Percentiles rank a stretch among this genome's conserved stretches.
Evolutionary conservation across 1,284 basidiomycete species (phyloP).

Genomic region (Ceratobasidium sp.): DNA sequence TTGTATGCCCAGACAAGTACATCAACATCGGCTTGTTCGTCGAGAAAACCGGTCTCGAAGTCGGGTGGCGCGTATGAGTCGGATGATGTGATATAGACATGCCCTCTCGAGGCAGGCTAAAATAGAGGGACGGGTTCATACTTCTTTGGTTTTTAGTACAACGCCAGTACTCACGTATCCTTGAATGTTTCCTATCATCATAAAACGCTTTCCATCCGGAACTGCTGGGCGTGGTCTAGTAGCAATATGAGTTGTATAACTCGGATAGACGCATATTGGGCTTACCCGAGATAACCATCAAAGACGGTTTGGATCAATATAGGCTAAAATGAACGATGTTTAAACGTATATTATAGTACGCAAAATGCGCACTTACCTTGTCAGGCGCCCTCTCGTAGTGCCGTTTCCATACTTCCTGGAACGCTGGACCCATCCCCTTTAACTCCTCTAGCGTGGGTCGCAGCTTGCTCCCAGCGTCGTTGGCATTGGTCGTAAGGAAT

Average conservation of each 20-base stretch:
- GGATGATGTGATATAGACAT: slow-evolving; percentile 52
- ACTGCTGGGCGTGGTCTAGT: slow-evolving; percentile 54
- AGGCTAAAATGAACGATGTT: neutral
- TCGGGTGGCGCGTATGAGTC: slow-evolving; percentile 52
- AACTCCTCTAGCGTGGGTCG: slow-evolving; percentile 63
- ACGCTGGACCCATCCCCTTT: slow-evolving; percentile 61
- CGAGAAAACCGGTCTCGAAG: slow-evolving; percentile 52
- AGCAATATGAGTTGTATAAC: slow-evolving; percentile 51
- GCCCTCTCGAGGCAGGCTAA: slow-evolving; percentile 51
- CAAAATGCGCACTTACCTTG: slow-evolving; percentile 54
- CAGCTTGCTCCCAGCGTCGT: slow-evolving; percentile 65
- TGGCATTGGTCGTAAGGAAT: slow-evolving; percentile 27
- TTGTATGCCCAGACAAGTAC: slow-evolving; percentile 71
- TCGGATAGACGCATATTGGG: neutral
- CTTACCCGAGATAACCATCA: slow-evolving; percentile 36
- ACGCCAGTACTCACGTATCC: slow-evolving; percentile 26
- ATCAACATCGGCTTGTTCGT: slow-evolving; percentile 62
- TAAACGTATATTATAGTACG: neutral
- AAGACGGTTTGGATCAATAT: slow-evolving; percentile 23
- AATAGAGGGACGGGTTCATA: neutral
- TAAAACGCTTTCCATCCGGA: slow-evolving; percentile 19
- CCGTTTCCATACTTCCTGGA: slow-evolving; percentile 60
- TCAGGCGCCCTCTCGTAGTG: slow-evolving; percentile 63
- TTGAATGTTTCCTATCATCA: slow-evolving; percentile 32
- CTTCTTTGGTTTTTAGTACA: neutral